Conservation (phyloP, 345 rosid species). For the Eucalyptus erythrocorys region DNA sequence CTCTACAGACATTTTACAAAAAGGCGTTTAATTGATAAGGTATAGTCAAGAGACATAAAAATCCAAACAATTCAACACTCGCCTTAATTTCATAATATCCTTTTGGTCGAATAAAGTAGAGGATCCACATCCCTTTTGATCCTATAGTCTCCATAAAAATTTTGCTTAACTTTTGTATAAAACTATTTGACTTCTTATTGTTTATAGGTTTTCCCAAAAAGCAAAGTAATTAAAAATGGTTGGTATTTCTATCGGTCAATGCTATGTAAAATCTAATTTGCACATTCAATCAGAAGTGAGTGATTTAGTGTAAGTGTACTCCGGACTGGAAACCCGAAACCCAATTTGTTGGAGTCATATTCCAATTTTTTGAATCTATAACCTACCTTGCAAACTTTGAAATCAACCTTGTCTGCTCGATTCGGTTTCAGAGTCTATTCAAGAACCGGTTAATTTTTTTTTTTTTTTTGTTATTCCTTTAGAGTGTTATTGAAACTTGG, state of each 20-base stretch:
- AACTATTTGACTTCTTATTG: background rate
- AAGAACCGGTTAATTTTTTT: fast-evolving
- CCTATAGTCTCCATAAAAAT: background rate
- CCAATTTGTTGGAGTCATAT: fast-evolving
- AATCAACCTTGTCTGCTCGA: fast-evolving
- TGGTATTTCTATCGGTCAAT: background rate
- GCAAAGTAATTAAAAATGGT: background rate
- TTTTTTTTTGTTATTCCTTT: background rate
- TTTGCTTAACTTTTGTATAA: background rate
- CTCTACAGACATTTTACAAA: background rate
- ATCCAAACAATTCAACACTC: background rate
- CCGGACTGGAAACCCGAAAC: fast-evolving
- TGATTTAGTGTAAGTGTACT: background rate
- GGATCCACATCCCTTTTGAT: background rate
- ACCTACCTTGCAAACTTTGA: background rate
- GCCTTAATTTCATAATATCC: background rate
- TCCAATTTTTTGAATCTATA: background rate
- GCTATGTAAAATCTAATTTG: background rate
- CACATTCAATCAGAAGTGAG: background rate
- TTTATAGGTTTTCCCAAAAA: background rate
- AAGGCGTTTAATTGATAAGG: background rate
- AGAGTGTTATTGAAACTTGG: background rate
- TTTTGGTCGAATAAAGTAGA: background rate
- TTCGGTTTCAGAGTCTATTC: fast-evolving
- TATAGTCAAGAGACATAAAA: background rate